Evolutionary conservation across 73 alveolate genomes (phyloP), one percentile per base, ranked within the genome.

Genomic region (Breviolum minutum): DNA sequence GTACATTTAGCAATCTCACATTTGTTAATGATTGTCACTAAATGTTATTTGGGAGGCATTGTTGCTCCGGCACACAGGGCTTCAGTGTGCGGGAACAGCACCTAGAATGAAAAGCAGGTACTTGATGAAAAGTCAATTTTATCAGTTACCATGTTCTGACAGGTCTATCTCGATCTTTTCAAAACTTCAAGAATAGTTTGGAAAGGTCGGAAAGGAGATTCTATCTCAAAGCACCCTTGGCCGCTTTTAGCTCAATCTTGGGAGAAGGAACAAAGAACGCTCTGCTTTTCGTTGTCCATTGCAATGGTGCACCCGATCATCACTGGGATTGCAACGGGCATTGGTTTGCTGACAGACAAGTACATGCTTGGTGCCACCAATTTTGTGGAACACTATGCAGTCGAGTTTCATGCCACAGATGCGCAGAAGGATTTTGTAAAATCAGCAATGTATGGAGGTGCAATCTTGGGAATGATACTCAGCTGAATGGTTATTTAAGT

Each of bases 331-430:
- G 98, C 98, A 27, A 92, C 98, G 19, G 98, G 98, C 90, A 92
- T 92, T 54, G 98, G 98, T 80, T 29, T 92, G 98, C 89, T 92
- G 54, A 92, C 98, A 7, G 98, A 92, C 90, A 92, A 92, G 91
- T 83, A 83, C 92, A 83, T 83, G 92, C 76, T 90, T 30, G 97
- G 88, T 4, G 97, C 97, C 62, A 90, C 97, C 63, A 90, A 90
- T 32, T 71, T 71, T 6, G 97, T 90, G 27, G 97, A 90, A 32
- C 97, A 90, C 64, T 90, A 90, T 60, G 87, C 97, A 12, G 63
- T 61, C n/a, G 92, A 22, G 12, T 90, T 90, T 54, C 88, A 90
- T 8, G 97, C 97, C 54, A 90, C 88, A 7, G 88, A 90, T 60
- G 73, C 87, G 27, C 98, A 92, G 81, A 92, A 92, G 86, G 98